Percentiles rank a stretch among this genome's conserved stretches.
Evolutionary conservation across 2,329 filamentous ascomycete species (phyloP).

Genomic region (Neonectria coccinea): DNA sequence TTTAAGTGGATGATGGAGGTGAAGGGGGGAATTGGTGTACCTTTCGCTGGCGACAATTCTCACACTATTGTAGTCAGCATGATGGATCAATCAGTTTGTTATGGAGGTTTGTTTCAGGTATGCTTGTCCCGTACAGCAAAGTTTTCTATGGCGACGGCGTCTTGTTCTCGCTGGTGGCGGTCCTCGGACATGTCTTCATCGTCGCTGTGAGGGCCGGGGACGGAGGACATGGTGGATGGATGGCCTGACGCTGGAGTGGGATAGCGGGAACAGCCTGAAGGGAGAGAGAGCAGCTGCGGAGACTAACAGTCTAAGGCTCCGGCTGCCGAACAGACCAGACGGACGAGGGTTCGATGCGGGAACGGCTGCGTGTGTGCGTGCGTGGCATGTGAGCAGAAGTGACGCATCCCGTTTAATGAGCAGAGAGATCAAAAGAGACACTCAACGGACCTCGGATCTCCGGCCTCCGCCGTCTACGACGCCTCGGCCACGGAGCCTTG

Average conservation of each 20-base stretch:
- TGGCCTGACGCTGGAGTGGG: background rate
- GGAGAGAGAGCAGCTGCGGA: background rate
- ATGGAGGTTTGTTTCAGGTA: background rate
- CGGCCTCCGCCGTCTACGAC: background rate
- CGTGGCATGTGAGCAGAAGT: background rate
- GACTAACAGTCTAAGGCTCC: background rate
- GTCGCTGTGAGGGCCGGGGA: background rate
- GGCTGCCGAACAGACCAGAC: background rate
- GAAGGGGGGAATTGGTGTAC: background rate
- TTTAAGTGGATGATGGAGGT: background rate
- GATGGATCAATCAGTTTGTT: background rate
- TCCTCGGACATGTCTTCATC: conserved; percentile 15
- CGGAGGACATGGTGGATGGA: background rate
- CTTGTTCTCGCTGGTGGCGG: conserved; percentile 1
- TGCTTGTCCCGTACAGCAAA: conserved; percentile 8
- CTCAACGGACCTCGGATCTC: background rate
- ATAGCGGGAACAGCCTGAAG: background rate
- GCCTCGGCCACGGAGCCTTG: conserved; percentile 2
- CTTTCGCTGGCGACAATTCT: conserved; percentile 20
- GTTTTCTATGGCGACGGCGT: conserved; percentile 5
- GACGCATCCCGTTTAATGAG: background rate
- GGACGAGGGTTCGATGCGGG: background rate
- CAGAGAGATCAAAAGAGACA: too few relatives aligned
- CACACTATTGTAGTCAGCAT: conserved; percentile 9
- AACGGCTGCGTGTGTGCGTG: too few relatives aligned